Conservation (phyloP, 495 filamentous ascomycete species). For the Alectoria sarmentosa region DNA sequence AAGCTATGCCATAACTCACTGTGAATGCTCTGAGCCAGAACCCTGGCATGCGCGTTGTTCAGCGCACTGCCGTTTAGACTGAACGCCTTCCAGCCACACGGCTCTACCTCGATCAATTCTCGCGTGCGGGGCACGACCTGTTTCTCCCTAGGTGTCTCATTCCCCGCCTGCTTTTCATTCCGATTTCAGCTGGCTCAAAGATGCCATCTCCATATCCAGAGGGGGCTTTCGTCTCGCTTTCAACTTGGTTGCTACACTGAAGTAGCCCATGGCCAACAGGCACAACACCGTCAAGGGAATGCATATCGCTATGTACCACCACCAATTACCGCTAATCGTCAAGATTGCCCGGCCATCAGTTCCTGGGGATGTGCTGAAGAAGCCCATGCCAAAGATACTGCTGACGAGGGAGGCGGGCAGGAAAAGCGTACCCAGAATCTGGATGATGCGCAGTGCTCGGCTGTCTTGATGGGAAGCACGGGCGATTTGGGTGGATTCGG, state of each 20-base stretch:
- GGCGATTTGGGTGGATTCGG: slow-evolving; percentile 20
- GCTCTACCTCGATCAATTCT: too few species aligned
- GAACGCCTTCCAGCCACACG: too few species aligned
- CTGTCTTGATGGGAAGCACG: slow-evolving; percentile 20
- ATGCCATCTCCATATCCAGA: neutral
- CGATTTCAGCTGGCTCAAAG: neutral
- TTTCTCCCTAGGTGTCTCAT: too few species aligned
- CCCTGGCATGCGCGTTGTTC: too few species aligned
- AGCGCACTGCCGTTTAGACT: too few species aligned
- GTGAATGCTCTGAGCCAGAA: too few species aligned
- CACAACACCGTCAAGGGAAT: slow-evolving; percentile 13
- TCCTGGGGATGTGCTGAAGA: slow-evolving; percentile 16
- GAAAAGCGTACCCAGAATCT: slow-evolving; percentile 18
- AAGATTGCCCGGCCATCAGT: slow-evolving; percentile 9
- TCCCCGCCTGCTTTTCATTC: neutral
- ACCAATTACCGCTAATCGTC: slow-evolving; percentile 11
- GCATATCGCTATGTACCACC: slow-evolving; percentile 14
- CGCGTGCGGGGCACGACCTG: too few species aligned
- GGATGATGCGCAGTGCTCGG: slow-evolving; percentile 14
- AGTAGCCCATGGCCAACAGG: slow-evolving; percentile 4
- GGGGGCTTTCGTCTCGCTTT: neutral
- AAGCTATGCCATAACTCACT: too few species aligned
- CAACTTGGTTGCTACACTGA: neutral
- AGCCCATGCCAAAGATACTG: slow-evolving; percentile 19
- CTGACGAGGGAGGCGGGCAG: slow-evolving; percentile 17